phyloP scores from a whole-genome alignment of 2,329 filamentous ascomycete genomes.

The Colletotrichum scovillei region DNA sequence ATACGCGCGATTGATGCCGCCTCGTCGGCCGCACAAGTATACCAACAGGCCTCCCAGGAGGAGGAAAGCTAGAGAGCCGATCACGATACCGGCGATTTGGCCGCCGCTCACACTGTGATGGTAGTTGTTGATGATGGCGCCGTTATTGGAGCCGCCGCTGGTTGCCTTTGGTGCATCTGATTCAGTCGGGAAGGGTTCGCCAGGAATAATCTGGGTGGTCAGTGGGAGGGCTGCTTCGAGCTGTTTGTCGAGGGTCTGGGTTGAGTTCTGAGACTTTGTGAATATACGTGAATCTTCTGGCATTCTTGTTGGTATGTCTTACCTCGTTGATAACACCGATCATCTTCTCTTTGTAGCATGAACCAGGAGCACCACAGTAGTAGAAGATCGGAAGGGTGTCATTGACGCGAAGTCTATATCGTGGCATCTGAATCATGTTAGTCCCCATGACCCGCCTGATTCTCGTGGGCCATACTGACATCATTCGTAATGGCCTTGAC shows the following conservation, averaged over 20 bases:
- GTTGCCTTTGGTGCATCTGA: slow-evolving; percentile 35
- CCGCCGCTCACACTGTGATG: slow-evolving; percentile 48
- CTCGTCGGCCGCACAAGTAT: slow-evolving; percentile 58
- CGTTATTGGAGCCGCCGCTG: slow-evolving; percentile 30
- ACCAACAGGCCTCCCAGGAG: slow-evolving; percentile 57
- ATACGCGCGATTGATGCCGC: slow-evolving; percentile 51
- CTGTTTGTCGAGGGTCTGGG: slow-evolving; percentile 60
- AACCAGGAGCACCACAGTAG: slow-evolving; percentile 75
- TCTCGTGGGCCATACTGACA: slow-evolving; percentile 46
- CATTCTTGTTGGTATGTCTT: slow-evolving; percentile 38
- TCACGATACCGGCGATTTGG: slow-evolving; percentile 69
- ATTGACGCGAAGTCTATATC: slow-evolving; percentile 61
- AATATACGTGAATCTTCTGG: slow-evolving; percentile 1
- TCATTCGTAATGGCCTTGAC: slow-evolving; percentile 58
- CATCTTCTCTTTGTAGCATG: slow-evolving; percentile 76
- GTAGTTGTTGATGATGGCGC: slow-evolving; percentile 24
- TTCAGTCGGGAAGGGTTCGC: slow-evolving; percentile 66
- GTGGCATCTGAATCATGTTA: slow-evolving; percentile 55
- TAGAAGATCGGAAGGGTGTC: slow-evolving; percentile 74
- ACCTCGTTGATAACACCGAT: slow-evolving; percentile 81
- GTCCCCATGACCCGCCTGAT: slow-evolving; percentile 17
- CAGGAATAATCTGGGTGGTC: slow-evolving; percentile 65
- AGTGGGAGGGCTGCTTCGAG: slow-evolving; percentile 58
- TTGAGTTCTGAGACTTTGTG: slow-evolving; percentile 51
- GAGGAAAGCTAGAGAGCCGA: slow-evolving; percentile 61